A percentile compares a stretch with the other conserved stretches of the same genome.
phyloP scores from a whole-genome alignment of 2,329 filamentous ascomycete species.

The Beauveria varroae region DNA sequence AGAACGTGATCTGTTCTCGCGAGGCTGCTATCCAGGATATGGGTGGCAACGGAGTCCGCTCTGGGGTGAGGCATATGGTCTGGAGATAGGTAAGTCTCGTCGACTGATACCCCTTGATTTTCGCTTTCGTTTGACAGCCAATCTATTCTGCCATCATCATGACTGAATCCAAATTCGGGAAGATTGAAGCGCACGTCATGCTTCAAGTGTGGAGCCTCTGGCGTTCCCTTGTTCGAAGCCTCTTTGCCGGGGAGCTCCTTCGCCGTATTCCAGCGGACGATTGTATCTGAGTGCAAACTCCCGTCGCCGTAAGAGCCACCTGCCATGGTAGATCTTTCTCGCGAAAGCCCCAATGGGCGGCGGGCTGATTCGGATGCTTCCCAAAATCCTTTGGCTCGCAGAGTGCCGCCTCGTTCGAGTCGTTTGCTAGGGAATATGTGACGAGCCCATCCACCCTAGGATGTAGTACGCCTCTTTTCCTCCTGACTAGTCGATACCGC shows the following conservation, averaged over 20 bases:
- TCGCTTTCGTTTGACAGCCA: not conserved
- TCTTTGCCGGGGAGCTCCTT: conserved; percentile 17
- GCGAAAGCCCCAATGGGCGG: conserved; percentile 6
- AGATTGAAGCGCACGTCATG: conserved; percentile 1
- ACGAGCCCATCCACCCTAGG: conserved; percentile 33
- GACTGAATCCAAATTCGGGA: not conserved
- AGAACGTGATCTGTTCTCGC: conserved; percentile 17
- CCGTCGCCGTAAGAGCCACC: not conserved
- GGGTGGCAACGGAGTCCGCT: conserved; percentile 5
- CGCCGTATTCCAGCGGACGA: conserved; percentile 30
- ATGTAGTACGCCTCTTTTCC: conserved; percentile 15
- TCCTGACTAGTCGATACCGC: not conserved
- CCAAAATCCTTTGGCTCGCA: conserved; percentile 26
- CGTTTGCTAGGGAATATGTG: conserved; percentile 41
- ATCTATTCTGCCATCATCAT: not conserved
- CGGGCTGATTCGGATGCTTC: conserved; percentile 15
- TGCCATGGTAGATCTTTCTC: conserved; percentile 13
- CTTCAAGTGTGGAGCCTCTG: not conserved
- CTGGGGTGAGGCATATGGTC: not conserved
- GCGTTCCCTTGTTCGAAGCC: not conserved
- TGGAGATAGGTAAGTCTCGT: not conserved
- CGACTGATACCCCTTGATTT: not conserved
- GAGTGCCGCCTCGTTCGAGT: conserved; percentile 43
- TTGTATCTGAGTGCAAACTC: conserved; percentile 22
- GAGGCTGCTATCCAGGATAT: conserved; percentile 12